These are phyloP conservation scores for Mayamaea pseudoterrestris DNA, from an alignment of 108 stramenopile genomes.

Conservation along the genomic window DNA sequence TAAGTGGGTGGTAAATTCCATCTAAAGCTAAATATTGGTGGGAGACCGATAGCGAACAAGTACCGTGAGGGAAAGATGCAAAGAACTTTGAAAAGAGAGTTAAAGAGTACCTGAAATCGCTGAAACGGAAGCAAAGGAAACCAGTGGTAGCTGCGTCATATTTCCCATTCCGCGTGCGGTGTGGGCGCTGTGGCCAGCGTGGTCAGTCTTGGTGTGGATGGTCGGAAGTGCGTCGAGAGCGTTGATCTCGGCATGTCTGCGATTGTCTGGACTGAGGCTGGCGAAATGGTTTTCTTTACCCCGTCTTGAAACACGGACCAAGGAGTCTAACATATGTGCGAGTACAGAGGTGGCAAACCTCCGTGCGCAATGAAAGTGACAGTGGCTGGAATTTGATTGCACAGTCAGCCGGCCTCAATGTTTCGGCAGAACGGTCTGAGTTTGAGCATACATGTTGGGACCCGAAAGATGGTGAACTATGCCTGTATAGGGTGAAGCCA, in stretches of 20 bases:
- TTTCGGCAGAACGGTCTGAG: slow-evolving; percentile 84
- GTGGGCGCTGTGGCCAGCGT: slow-evolving; percentile 50
- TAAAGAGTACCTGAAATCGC: slow-evolving; percentile 97
- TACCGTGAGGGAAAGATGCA: slow-evolving; percentile 92
- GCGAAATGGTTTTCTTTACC: slow-evolving; percentile 34
- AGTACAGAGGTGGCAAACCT: slow-evolving; percentile 83
- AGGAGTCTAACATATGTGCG: slow-evolving; percentile 29
- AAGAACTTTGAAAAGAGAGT: slow-evolving; percentile 98
- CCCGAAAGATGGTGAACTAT: slow-evolving; percentile 97
- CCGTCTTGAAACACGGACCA: slow-evolving; percentile 20
- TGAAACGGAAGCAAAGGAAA: slow-evolving; percentile 92
- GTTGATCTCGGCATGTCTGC: slow-evolving; percentile 12
- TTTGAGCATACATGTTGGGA: slow-evolving; percentile 89
- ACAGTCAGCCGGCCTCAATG: slow-evolving; percentile 86
- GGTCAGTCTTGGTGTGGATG: slow-evolving; percentile 34
- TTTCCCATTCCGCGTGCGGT: slow-evolving; percentile 40
- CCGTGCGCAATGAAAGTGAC: slow-evolving; percentile 86
- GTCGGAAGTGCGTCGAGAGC: slow-evolving; percentile 7
- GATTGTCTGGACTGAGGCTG: slow-evolving; percentile 36
- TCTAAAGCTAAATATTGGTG: slow-evolving; percentile 91
- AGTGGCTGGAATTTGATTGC: slow-evolving; percentile 59
- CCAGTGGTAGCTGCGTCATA: slow-evolving; percentile 59
- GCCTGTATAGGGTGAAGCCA: slow-evolving; percentile 93
- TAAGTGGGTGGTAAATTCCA: slow-evolving; percentile 94
- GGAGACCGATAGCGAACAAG: slow-evolving; percentile 94